Evolutionary conservation across 805 yeast genomes (phyloP), one percentile per base, ranked within the genome.

Genomic region (Debaryomyces castellii): DNA sequence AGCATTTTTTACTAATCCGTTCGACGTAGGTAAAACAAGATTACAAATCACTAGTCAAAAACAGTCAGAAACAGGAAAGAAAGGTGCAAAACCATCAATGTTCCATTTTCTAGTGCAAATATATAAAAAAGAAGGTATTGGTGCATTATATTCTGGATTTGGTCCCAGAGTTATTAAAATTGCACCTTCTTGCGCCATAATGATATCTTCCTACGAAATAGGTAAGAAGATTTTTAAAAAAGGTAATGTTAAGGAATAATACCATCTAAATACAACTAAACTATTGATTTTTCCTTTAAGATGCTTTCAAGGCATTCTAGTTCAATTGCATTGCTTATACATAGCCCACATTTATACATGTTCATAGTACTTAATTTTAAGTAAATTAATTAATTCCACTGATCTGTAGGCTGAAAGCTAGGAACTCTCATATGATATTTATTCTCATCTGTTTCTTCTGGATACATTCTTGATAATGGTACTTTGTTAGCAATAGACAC

Each of bases 151-250:
- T 59, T 87, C 88, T 30, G 99, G 99, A 0, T 67, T 90, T 32
- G 72, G 80, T 1, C 98, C 98, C 0, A 77, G 99, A 52, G 79
- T 92, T 6, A 67, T 92, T 63, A 94, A 94, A 61, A 87, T 94
- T 22, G 96, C 97, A 0, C 98, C 99, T 9, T 84, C 97, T 12
- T 94, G 99, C 76, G 99, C 99, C 1, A 92, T 94, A 32, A 94
- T 94, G 99, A 90, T 94, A 38, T 89, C 97, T 10, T 85, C 94
- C 33, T 94, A 94, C 62, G 99, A 94, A 63, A 72, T 91, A 37
- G 87, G 95, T 22, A 94, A 94, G 64, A 80, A 80, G 49, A 52
- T 72, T 16, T 72, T 72, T 53, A 64, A 55, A 44, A 54, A 55
- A 45, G 63, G 59, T 8, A 60, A 53, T 41, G 43, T 32, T 25